Conservation (phyloP, 1,284 basidiomycete species). For the Rugosomyces carneus region DNA sequence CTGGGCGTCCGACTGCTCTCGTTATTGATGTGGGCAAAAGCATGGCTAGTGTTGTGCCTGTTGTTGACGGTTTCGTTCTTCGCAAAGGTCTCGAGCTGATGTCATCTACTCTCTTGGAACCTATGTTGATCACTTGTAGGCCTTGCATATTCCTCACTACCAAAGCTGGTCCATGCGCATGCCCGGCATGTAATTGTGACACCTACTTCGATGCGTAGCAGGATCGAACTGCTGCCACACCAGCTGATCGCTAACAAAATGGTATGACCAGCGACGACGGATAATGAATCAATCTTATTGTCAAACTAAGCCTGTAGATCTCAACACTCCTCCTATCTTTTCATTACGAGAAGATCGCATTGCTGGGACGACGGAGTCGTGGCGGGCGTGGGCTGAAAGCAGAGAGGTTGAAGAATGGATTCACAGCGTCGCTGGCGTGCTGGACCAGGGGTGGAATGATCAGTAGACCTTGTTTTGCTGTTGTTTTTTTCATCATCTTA, state of each 20-base stretch:
- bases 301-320: slow-evolving; percentile 51
- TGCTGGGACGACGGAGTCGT: slow-evolving; percentile 70
- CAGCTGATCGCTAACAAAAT: slow-evolving; percentile 83
- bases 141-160: slow-evolving; percentile 65
- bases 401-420: slow-evolving; percentile 92
- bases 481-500: not conserved
- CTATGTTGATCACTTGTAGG: slow-evolving; percentile 34
- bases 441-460: slow-evolving; percentile 86
- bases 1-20: slow-evolving; percentile 93
- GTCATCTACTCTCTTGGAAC: not conserved
- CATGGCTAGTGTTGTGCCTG: slow-evolving; percentile 87
- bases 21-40: slow-evolving; percentile 92
- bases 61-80: slow-evolving; percentile 97
- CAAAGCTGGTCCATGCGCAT: slow-evolving; percentile 70
- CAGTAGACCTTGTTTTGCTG: slow-evolving; percentile 42
- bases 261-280: slow-evolving; percentile 30
- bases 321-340: slow-evolving; percentile 55
- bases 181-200: slow-evolving; percentile 57
- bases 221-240: slow-evolving; percentile 70
- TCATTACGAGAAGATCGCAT: slow-evolving; percentile 71
- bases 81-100: slow-evolving; percentile 66
- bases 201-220: slow-evolving; percentile 41
- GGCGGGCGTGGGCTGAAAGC: slow-evolving; percentile 78
- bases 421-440: slow-evolving; percentile 80
- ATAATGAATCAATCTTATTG: not conserved